These are phyloP conservation scores for Fusarium sp. DNA, from an alignment of 2,329 filamentous ascomycete genomes.

Conservation along the genomic window DNA sequence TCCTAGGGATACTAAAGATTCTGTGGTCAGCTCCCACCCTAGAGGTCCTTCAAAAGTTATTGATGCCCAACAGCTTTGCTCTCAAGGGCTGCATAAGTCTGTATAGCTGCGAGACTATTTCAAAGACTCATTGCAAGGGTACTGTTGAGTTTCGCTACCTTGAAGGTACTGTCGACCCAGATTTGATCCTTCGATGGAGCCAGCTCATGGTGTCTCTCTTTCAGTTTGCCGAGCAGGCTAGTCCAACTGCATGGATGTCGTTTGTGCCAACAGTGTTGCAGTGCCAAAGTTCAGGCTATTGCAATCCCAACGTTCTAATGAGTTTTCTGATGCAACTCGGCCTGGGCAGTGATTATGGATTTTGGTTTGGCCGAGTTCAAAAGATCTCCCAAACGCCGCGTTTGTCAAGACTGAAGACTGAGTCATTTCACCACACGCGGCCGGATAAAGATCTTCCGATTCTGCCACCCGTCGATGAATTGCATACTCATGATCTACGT, in stretches of 20 bases:
- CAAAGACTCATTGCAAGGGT: neutral
- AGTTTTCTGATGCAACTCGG: conserved; percentile 31
- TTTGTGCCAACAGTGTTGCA: conserved; percentile 10
- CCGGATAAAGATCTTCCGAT: conserved; percentile 4
- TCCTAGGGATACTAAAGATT: conserved; percentile 17
- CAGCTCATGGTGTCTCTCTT: conserved; percentile 41
- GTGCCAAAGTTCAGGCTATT: neutral
- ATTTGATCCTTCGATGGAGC: conserved; percentile 35
- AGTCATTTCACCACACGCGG: neutral
- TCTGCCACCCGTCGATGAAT: neutral
- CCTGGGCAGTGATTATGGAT: conserved; percentile 24
- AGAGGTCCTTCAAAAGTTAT: neutral
- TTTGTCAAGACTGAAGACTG: neutral
- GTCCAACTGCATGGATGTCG: conserved; percentile 21
- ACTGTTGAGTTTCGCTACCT: conserved; percentile 43
- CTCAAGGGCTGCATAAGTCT: conserved; percentile 21
- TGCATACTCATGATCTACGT: neutral
- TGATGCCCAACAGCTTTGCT: neutral
- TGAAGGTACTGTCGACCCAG: conserved; percentile 40
- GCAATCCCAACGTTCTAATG: conserved; percentile 14
- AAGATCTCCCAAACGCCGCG: neutral
- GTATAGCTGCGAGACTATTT: neutral
- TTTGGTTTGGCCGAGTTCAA: conserved; percentile 19
- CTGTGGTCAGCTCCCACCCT: conserved; percentile 15
- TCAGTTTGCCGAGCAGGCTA: conserved; percentile 39